phyloP scores from a whole-genome alignment of 305 asterid species.

The Fraxinus xanthoxyloides region DNA sequence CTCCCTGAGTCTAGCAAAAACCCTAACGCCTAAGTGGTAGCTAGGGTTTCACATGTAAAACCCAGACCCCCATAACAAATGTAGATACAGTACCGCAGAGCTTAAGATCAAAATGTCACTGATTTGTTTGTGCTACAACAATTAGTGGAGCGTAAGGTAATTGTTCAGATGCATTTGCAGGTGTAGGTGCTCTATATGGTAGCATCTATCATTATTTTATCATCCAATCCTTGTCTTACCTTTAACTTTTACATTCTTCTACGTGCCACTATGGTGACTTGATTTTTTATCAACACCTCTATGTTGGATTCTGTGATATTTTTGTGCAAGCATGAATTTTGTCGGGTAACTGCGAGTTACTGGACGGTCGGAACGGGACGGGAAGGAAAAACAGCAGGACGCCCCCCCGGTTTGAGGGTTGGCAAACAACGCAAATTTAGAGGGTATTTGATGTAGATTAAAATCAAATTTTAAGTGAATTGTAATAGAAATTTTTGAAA shows the following conservation, averaged over 20 bases:
- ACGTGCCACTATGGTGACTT: no score
- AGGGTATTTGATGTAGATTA: no score
- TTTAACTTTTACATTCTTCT: no score
- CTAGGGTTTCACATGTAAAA: constrained; percentile 39
- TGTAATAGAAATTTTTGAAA: no score
- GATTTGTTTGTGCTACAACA: constrained; percentile 32
- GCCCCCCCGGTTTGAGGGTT: no score
- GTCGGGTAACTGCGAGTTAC: not conserved
- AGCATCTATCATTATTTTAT: no score
- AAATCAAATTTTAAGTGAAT: no score
- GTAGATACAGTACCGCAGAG: constrained; percentile 7
- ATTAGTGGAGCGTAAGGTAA: constrained; percentile 38
- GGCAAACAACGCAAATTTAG: no score
- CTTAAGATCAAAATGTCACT: constrained; percentile 23
- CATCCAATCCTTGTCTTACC: not conserved
- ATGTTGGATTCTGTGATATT: no score
- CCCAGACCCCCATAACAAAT: no score
- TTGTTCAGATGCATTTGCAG: constrained; percentile 49
- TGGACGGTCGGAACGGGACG: not conserved
- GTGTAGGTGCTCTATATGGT: constrained; percentile 12
- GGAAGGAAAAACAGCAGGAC: not conserved
- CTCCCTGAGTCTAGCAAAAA: constrained; percentile 11
- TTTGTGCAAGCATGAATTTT: not conserved
- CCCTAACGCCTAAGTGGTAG: constrained; percentile 33
- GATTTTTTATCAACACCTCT: no score